A percentile compares a stretch with the other conserved stretches of the same genome.
Conservation (phyloP, 2,329 filamentous ascomycete species). For the Fusarium sp. region DNA sequence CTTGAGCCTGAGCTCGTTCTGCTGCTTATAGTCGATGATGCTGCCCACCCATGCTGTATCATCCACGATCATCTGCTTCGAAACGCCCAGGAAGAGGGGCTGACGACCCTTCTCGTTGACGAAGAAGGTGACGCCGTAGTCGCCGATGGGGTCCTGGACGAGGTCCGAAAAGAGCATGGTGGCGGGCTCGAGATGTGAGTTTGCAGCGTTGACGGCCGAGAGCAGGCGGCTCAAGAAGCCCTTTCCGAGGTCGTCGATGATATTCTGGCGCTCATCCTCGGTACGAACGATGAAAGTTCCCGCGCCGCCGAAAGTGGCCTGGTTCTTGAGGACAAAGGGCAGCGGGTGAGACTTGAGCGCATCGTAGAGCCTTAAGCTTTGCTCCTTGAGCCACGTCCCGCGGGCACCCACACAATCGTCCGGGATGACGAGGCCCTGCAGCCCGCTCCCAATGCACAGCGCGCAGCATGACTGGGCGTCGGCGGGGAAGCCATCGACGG, state of each 20-base stretch:
- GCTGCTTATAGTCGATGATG: slow-evolving; percentile 52
- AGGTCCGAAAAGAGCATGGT: slow-evolving; percentile 53
- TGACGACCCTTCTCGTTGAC: slow-evolving; percentile 46
- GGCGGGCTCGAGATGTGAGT: slow-evolving; percentile 52
- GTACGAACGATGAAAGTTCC: slow-evolving; percentile 53
- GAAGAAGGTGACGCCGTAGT: slow-evolving; percentile 56
- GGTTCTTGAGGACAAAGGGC: slow-evolving; percentile 58
- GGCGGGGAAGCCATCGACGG: slow-evolving; percentile 39
- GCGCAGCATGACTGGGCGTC: slow-evolving; percentile 45
- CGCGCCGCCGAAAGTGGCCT: slow-evolving; percentile 56
- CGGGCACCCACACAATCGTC: slow-evolving; percentile 47
- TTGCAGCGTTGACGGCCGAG: slow-evolving; percentile 49
- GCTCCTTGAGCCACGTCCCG: slow-evolving; percentile 49
- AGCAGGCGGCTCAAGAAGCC: slow-evolving; percentile 50
- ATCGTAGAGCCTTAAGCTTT: slow-evolving; percentile 47
- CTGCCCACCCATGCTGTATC: slow-evolving; percentile 54
- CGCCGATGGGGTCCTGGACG: slow-evolving; percentile 49
- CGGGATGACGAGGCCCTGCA: slow-evolving; percentile 44
- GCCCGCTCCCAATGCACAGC: slow-evolving; percentile 34
- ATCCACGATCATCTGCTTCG: slow-evolving; percentile 54
- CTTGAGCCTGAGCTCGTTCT: slow-evolving; percentile 48
- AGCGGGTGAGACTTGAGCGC: slow-evolving; percentile 43
- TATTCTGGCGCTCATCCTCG: slow-evolving; percentile 44
- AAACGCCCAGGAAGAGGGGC: slow-evolving; percentile 52
- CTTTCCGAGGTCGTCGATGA: slow-evolving; percentile 48